Base-by-base conservation (phyloP, 768 basidiomycete species). In the Podaxis mareebaensis region DNA sequence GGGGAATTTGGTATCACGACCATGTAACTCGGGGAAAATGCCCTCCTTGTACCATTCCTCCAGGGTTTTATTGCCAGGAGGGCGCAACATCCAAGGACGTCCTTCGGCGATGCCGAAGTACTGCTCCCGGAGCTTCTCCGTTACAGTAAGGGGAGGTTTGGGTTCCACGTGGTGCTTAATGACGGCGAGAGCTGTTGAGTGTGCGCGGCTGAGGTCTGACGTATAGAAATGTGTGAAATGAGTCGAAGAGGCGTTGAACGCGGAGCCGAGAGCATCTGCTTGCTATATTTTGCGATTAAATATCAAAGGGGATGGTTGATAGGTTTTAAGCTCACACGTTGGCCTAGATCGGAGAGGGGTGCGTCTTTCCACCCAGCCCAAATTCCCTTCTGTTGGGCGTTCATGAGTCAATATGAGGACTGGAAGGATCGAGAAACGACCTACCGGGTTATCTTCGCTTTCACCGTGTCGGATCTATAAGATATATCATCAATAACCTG, bases 341-440 rank as follows among this genome's bases (percentile, higher is more conserved):
- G 65, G 86, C 92, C 92, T 61, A 89, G 83, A 62, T 84, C 83
- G 39, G 89, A 87, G 10, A 93, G 78, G 0, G 90, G 89, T 1
- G 90, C 81, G 75, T 93, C 90, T 65, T 83, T 85, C 85, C 90
- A 91, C 3, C 92, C 92, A 24, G 90, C 87, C 90, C 91, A 91
- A 10, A 90, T 73, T 0, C 68, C 53, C 69, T 70, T 76, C 79
- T 81, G 55, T 44, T 53, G 39, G 30, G 51, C 24, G 48, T 40
- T 4, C 52, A 39, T 28, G 55, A 52, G 44, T 42, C 28, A 58
- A 39, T 2, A 33, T 57, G 28, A n/a, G 26, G 7, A 11, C 26
- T 40, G 39, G 20, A 36, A 5, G 20, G 15, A 36, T 2, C 6
- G 57, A 0, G 38, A 6, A 46, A 2, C 55, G 26, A 64, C 81